These are phyloP conservation scores for Talaromyces funiculosus DNA, from an alignment of 2,329 filamentous ascomycete genomes.

Conservation along the genomic window DNA sequence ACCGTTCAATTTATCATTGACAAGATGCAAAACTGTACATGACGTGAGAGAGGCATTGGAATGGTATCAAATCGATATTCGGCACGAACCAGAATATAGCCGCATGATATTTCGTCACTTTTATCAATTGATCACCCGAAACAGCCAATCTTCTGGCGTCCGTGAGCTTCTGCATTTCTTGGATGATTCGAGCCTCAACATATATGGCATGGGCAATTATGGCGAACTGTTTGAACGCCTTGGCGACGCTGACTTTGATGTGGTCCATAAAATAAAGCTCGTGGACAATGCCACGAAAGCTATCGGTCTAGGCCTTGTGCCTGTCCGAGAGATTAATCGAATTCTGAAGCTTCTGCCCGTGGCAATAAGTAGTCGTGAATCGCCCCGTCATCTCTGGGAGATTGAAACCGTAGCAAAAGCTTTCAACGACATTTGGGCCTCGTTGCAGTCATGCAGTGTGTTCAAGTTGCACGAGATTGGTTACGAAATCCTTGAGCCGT, in stretches of 20 bases:
- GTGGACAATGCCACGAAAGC: constrained; percentile 25
- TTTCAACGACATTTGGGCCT: constrained; percentile 30
- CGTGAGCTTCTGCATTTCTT: constrained; percentile 29
- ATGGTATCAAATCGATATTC: constrained; percentile 28
- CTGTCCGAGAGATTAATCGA: constrained; percentile 26
- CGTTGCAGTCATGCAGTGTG: constrained; percentile 32
- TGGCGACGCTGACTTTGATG: constrained; percentile 16
- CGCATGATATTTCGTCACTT: constrained; percentile 31
- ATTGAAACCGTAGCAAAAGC: constrained; percentile 21
- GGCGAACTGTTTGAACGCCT: constrained; percentile 24
- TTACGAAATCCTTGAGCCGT: constrained; percentile 24
- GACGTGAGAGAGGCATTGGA: constrained; percentile 26
- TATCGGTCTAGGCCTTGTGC: constrained; percentile 32
- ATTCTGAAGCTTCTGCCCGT: constrained; percentile 23
- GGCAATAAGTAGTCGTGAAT: constrained; percentile 5
- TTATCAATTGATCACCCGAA: neutral
- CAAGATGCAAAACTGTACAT: constrained; percentile 20
- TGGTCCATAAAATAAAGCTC: constrained; percentile 18
- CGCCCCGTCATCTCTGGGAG: constrained; percentile 15
- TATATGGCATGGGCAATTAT: constrained; percentile 32
- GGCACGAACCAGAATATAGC: constrained; percentile 31
- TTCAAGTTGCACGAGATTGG: constrained; percentile 30
- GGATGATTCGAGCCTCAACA: constrained; percentile 33
- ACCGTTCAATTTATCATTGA: constrained; percentile 18
- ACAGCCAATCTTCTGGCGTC: constrained; percentile 13